phyloP scores from a whole-genome alignment of 2,329 filamentous ascomycete species.

The Hymenoscyphus fraxineus region DNA sequence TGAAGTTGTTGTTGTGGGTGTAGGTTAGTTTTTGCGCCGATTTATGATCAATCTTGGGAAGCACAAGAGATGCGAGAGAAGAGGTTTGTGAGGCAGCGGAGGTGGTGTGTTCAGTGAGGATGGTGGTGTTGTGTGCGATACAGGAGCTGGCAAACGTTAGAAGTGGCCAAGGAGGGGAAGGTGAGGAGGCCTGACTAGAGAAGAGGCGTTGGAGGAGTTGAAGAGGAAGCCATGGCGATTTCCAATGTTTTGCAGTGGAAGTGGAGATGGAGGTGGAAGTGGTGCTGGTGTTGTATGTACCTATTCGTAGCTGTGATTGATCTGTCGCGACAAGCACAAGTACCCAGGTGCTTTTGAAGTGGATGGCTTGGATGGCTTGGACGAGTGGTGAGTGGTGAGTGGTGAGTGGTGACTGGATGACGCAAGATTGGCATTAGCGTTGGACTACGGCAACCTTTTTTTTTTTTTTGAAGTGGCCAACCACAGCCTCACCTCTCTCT shows the following conservation, averaged over 20 bases:
- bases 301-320: too few species aligned
- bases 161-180: not conserved
- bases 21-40: constrained; percentile 86
- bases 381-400: too few species aligned
- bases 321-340: too few species aligned
- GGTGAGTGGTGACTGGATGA: not conserved
- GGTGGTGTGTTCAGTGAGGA: constrained; percentile 87
- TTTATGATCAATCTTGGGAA: constrained; percentile 86
- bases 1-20: constrained; percentile 85
- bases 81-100: constrained; percentile 79
- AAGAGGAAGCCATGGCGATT: constrained; percentile 68
- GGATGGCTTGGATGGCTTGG: too few species aligned
- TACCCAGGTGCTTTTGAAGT: too few species aligned
- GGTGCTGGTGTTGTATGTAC: not conserved
- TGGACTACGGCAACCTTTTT: not conserved
- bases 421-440: not conserved
- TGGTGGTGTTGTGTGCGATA: constrained; percentile 89
- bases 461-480: not conserved
- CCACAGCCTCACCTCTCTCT: not conserved
- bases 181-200: constrained; percentile 58
- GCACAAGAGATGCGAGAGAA: constrained; percentile 85
- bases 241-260: not conserved
- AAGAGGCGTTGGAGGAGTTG: constrained; percentile 61
- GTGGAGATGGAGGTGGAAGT: not conserved
- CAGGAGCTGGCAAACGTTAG: constrained; percentile 61